These are phyloP conservation scores for Asterella californica DNA, from an alignment of 225 moss, liverwort and hornwort species.

Conservation along the genomic window DNA sequence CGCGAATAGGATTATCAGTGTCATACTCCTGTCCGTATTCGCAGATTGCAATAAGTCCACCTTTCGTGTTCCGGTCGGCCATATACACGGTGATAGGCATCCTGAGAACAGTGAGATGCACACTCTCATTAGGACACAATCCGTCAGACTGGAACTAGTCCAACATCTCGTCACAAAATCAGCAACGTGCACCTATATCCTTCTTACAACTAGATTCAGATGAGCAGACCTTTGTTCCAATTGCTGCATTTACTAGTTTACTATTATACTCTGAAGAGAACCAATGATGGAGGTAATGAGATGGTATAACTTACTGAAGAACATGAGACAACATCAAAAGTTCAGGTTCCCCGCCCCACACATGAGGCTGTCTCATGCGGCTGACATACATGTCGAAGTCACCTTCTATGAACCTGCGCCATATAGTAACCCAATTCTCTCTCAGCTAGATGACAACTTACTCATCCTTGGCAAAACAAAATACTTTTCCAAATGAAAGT, in stretches of 20 bases:
- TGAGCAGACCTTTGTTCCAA: neutral
- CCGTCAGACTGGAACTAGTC: neutral
- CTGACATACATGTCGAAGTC: conserved; percentile 83
- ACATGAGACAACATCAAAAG: conserved; percentile 98
- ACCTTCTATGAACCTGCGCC: conserved; percentile 88
- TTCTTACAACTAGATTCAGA: neutral
- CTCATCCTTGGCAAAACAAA: neutral
- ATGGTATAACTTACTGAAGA: conserved; percentile 53
- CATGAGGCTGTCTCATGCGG: conserved; percentile 87
- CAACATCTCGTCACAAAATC: neutral
- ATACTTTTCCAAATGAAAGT: neutral
- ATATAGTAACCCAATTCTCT: neutral
- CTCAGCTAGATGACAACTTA: neutral
- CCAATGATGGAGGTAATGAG: neutral
- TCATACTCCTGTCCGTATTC: conserved; percentile 88
- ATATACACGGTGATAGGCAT: conserved; percentile 95
- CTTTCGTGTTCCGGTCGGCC: conserved; percentile 70
- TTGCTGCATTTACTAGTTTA: neutral
- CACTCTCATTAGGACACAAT: neutral
- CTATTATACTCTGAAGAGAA: neutral
- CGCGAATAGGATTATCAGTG: conserved; percentile 64
- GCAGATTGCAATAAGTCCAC: conserved; percentile 87
- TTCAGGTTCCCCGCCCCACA: conserved; percentile 98
- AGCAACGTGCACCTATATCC: neutral
- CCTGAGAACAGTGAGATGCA: conserved; percentile 31